Conservation (phyloP, 1,139 yeast genomes). For the Magnusiomyces fungicola region DNA sequence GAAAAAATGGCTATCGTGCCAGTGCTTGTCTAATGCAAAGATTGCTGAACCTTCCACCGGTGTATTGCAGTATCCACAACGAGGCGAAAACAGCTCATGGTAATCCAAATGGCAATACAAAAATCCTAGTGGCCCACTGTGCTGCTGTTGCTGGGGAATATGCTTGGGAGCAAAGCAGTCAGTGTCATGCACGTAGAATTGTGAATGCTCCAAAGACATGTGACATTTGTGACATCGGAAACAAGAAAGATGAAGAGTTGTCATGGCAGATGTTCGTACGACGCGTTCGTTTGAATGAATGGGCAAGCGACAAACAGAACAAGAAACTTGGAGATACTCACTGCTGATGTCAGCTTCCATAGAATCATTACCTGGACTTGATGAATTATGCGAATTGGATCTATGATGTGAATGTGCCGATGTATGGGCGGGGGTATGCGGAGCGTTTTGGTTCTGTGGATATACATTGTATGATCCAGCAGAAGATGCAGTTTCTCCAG, state of each 20-base stretch:
- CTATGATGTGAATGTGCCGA: too few relatives aligned
- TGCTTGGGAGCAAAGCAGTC: neutral
- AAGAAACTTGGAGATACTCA: slow-evolving; percentile 1
- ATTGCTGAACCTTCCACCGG: slow-evolving; percentile 31
- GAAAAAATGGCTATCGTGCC: slow-evolving; percentile 33
- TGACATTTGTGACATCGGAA: slow-evolving; percentile 29
- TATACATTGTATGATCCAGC: too few relatives aligned
- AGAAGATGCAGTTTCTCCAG: too few relatives aligned
- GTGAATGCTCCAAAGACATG: slow-evolving; percentile 28
- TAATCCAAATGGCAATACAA: slow-evolving; percentile 33
- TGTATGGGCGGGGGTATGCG: too few relatives aligned
- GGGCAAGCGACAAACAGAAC: slow-evolving; percentile 14
- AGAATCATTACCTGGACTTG: too few relatives aligned
- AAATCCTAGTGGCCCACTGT: slow-evolving; percentile 9
- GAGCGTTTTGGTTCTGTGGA: too few relatives aligned
- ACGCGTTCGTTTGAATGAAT: slow-evolving; percentile 21
- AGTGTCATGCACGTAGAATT: slow-evolving; percentile 24
- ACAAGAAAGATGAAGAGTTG: slow-evolving; percentile 27
- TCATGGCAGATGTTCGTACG: slow-evolving; percentile 22
- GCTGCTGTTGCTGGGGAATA: neutral
- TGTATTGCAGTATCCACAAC: slow-evolving; percentile 30
- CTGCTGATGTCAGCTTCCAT: neutral
- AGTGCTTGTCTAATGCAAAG: slow-evolving; percentile 28
- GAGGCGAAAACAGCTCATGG: slow-evolving; percentile 29
- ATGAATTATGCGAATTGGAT: too few relatives aligned